Conservation (phyloP, 768 basidiomycete species). For the Chalciporus piperatus region DNA sequence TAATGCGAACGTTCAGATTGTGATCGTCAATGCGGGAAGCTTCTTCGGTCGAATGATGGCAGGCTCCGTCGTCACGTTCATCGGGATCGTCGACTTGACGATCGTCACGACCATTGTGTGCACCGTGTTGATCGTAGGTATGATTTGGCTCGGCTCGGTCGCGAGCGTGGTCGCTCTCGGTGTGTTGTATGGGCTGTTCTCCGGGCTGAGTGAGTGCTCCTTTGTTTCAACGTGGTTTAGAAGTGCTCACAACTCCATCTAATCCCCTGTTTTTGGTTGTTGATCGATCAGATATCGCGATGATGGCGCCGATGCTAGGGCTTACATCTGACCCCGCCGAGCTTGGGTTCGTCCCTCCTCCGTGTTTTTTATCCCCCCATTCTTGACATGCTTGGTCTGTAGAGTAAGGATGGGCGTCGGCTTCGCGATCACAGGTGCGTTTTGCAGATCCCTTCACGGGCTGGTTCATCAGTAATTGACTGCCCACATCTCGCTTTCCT, state of each 20-base stretch:
- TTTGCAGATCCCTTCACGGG: background rate
- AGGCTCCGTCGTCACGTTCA: constrained; percentile 34
- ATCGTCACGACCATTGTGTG: constrained; percentile 34
- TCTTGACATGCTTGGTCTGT: background rate
- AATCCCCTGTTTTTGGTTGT: background rate
- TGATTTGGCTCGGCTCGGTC: constrained; percentile 39
- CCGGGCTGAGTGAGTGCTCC: constrained; percentile 38
- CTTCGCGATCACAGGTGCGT: constrained; percentile 41
- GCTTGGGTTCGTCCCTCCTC: constrained; percentile 39
- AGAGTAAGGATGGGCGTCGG: constrained; percentile 45
- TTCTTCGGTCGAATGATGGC: constrained; percentile 48
- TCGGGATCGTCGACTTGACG: constrained; percentile 45
- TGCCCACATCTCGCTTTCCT: too few species aligned
- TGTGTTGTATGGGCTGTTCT: constrained; percentile 47
- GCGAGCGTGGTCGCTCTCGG: constrained; percentile 41
- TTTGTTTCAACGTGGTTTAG: background rate
- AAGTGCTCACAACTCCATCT: background rate
- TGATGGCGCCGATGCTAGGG: constrained; percentile 44
- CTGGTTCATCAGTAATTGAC: background rate
- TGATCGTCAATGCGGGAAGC: constrained; percentile 51
- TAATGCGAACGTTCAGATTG: constrained; percentile 34
- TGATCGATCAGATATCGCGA: constrained; percentile 30
- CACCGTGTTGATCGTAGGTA: constrained; percentile 42
- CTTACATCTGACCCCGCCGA: constrained; percentile 48
- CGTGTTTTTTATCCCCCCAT: constrained; percentile 3